Percentiles rank a stretch among this genome's conserved stretches.
These are phyloP conservation scores for Priceomyces melissophilus DNA, from an alignment of 805 yeast genomes.

Conservation along the genomic window DNA sequence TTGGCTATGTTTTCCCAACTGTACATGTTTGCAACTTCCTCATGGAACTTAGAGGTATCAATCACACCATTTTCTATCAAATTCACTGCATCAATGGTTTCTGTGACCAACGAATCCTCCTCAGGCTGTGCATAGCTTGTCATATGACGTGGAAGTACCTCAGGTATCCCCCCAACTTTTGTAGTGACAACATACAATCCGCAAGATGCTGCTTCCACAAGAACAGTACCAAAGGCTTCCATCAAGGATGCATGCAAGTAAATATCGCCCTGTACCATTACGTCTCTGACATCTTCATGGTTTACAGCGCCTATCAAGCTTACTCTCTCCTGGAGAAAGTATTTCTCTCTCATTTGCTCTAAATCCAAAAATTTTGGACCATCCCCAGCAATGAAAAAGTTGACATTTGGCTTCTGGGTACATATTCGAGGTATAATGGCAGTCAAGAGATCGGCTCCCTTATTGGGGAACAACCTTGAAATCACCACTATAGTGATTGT, in stretches of 20 bases:
- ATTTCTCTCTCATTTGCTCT: constrained; percentile 90
- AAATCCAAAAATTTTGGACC: constrained; percentile 94
- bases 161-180: constrained; percentile 96
- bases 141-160: constrained; percentile 90
- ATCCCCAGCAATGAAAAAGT: constrained; percentile 89
- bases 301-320: constrained; percentile 79
- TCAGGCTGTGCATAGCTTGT: constrained; percentile 87
- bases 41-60: constrained; percentile 75
- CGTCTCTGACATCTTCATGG: constrained; percentile 90
- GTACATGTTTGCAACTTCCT: constrained; percentile 75
- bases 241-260: constrained; percentile 91
- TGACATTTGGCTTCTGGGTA: constrained; percentile 53
- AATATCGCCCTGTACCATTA: constrained; percentile 91
- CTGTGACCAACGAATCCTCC: constrained; percentile 73
- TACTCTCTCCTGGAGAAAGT: constrained; percentile 83
- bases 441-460: constrained; percentile 87
- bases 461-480: constrained; percentile 89
- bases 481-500: constrained; percentile 82
- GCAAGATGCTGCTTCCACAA: constrained; percentile 97
- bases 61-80: constrained; percentile 53
- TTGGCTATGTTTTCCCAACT: constrained; percentile 88
- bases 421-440: constrained; percentile 87
- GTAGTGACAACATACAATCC: constrained; percentile 93
- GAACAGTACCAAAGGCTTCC: constrained; percentile 96
- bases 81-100: constrained; percentile 68